Percentiles rank a stretch among this genome's conserved stretches.
These are phyloP conservation scores for Clitopilus passeckerianus DNA, from an alignment of 768 basidiomycete genomes.

Conservation along the genomic window DNA sequence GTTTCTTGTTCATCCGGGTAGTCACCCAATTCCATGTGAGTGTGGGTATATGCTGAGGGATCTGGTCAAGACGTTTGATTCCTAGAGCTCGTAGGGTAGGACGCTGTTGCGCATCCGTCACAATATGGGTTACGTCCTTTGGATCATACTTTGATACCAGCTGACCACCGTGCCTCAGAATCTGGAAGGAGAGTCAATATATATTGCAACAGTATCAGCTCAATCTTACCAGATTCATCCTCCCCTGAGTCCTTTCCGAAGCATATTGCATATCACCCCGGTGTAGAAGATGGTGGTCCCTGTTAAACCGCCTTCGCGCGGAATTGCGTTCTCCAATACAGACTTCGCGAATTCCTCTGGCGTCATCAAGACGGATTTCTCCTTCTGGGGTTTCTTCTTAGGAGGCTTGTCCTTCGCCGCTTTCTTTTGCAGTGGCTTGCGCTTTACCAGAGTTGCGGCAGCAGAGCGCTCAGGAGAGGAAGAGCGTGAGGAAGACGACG, in stretches of 20 bases:
- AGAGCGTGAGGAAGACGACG: conserved; percentile 28
- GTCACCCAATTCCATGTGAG: conserved; percentile 62
- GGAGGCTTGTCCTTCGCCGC: conserved; percentile 15
- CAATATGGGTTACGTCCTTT: conserved; percentile 57
- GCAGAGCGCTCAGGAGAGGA: conserved; percentile 14
- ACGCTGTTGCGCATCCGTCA: conserved; percentile 37
- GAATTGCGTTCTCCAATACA: conserved; percentile 27
- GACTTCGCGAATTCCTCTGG: conserved; percentile 52
- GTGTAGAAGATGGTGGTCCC: conserved; percentile 52
- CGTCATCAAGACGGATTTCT: conserved; percentile 35
- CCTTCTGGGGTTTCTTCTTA: conserved; percentile 26
- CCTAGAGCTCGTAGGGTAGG: conserved; percentile 38
- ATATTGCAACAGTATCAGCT: background rate
- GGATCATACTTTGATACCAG: conserved; percentile 57
- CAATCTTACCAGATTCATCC: conserved; percentile 61
- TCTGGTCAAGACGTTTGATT: conserved; percentile 43
- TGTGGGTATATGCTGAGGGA: conserved; percentile 62
- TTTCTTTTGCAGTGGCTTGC: conserved; percentile 4
- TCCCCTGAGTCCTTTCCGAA: conserved; percentile 41
- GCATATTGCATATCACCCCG: conserved; percentile 57
- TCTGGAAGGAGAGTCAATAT: conserved; percentile 30
- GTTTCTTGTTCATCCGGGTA: conserved; percentile 24
- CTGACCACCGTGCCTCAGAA: conserved; percentile 58
- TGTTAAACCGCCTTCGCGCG: conserved; percentile 27
- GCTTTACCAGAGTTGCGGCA: conserved; percentile 2